phyloP scores from a whole-genome alignment of 2,329 filamentous ascomycete genomes.

The Triangularia verruculosa region DNA sequence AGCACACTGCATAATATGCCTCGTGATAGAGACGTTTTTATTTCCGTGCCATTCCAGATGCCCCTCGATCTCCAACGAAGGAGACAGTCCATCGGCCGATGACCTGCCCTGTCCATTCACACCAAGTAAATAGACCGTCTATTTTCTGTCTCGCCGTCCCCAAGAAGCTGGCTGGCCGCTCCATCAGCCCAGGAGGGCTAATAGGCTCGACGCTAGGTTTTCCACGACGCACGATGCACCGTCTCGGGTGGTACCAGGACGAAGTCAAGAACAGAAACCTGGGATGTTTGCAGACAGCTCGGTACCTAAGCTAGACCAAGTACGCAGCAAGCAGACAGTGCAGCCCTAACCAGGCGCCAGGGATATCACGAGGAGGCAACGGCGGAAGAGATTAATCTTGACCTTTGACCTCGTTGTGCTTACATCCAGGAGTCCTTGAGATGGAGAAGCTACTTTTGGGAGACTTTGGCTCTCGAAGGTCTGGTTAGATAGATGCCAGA shows the following conservation, averaged over 20 bases:
- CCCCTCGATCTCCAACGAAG: not conserved
- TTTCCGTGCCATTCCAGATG: not conserved
- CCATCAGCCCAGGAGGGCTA: not conserved
- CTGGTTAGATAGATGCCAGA: not conserved
- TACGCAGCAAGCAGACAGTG: not conserved
- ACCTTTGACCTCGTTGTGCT: not conserved
- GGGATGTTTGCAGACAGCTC: not conserved
- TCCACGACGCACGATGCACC: not conserved
- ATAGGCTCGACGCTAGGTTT: constrained; percentile 1
- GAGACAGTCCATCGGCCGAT: not conserved
- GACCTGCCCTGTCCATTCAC: not conserved
- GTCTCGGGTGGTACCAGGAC: not conserved
- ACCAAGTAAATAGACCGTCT: not conserved
- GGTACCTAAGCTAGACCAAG: not conserved
- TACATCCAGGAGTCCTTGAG: not conserved
- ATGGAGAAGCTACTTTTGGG: not conserved
- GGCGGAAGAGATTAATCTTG: not conserved
- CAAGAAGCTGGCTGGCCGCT: not conserved
- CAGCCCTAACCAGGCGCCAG: not conserved
- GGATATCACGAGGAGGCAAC: not conserved
- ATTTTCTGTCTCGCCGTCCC: not conserved
- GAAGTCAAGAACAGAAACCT: not conserved
- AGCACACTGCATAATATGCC: not conserved
- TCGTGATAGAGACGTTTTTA: not conserved
- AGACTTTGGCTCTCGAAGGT: not conserved